These are phyloP conservation scores for Sugiyamaella grinbergsii DNA, from an alignment of 1,139 yeast species.

Conservation along the genomic window DNA sequence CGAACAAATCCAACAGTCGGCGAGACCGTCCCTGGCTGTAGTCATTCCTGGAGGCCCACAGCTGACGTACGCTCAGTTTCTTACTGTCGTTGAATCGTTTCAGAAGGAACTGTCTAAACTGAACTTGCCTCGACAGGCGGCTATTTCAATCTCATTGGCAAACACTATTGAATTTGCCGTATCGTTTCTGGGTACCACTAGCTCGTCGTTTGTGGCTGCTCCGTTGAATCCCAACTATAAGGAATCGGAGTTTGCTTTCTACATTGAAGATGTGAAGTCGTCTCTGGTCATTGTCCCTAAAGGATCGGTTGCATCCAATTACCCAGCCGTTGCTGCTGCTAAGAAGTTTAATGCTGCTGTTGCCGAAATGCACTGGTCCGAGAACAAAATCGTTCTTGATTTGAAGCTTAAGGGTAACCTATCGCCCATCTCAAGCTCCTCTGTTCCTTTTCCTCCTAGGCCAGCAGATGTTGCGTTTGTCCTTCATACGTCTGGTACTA, in stretches of 20 bases:
- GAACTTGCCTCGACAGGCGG: conserved; percentile 43
- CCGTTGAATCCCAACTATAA: conserved; percentile 66
- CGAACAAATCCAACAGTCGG: conserved; percentile 26
- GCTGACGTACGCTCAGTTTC: conserved; percentile 36
- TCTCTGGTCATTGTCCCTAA: conserved; percentile 57
- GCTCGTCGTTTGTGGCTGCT: conserved; percentile 59
- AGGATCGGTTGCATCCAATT: conserved; percentile 46
- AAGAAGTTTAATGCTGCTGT: conserved; percentile 49
- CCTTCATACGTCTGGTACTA: conserved; percentile 70
- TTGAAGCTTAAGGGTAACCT: conserved; percentile 32
- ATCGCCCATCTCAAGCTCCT: conserved; percentile 18
- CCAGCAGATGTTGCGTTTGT: conserved; percentile 59
- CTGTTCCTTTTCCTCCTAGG: conserved; percentile 47
- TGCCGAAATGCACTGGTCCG: conserved; percentile 54
- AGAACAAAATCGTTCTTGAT: conserved; percentile 34
- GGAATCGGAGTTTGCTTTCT: conserved; percentile 61
- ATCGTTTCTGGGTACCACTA: conserved; percentile 56
- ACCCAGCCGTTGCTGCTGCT: conserved; percentile 56
- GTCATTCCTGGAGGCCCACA: conserved; percentile 40
- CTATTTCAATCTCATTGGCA: conserved; percentile 61
- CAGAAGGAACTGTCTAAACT: conserved; percentile 38
- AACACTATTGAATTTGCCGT: conserved; percentile 60
- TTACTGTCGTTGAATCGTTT: conserved; percentile 34
- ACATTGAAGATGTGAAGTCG: conserved; percentile 59
- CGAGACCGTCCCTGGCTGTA: conserved; percentile 29